Conservation (phyloP, 148 eudicot genomes). For the Spergularia bocconei region DNA sequence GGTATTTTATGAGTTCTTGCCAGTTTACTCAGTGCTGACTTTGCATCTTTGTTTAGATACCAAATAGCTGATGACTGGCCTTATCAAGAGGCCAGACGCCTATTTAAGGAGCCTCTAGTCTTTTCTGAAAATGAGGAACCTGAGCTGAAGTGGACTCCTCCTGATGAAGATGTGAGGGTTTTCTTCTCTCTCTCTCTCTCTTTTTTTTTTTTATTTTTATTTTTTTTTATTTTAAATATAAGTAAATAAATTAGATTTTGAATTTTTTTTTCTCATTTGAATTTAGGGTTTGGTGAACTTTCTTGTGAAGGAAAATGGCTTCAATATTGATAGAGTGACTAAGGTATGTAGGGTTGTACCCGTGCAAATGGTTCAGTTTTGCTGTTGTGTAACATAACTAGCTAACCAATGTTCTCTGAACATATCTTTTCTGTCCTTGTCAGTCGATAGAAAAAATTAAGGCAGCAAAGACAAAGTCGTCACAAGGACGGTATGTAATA, state of each 20-base stretch:
- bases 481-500: conserved; percentile 78
- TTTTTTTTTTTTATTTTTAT: too few relatives aligned
- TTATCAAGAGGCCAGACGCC: conserved; percentile 78
- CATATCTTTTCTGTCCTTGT: conserved; percentile 13
- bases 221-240: too few relatives aligned
- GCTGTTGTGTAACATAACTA: background rate
- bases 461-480: conserved; percentile 82
- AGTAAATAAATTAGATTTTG: background rate
- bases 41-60: conserved; percentile 42
- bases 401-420: background rate
- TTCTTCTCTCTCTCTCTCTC: too few relatives aligned
- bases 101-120: conserved; percentile 85
- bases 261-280: conserved; percentile 8
- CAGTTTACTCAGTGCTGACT: conserved; percentile 9
- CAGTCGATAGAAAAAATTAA: conserved; percentile 95
- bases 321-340: conserved; percentile 80
- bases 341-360: conserved; percentile 41
- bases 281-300: conserved; percentile 78
- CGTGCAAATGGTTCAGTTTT: conserved; percentile 4
- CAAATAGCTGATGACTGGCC: conserved; percentile 97
- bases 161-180: conserved; percentile 82
- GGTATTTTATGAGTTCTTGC: background rate
- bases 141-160: conserved; percentile 83
- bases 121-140: conserved; percentile 60
- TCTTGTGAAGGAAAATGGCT: conserved; percentile 90